Percentiles rank a stretch among this genome's conserved stretches.
Evolutionary conservation across 257 asterid genomes (phyloP).

Genomic region (Nicotiana tomentosiformis): DNA sequence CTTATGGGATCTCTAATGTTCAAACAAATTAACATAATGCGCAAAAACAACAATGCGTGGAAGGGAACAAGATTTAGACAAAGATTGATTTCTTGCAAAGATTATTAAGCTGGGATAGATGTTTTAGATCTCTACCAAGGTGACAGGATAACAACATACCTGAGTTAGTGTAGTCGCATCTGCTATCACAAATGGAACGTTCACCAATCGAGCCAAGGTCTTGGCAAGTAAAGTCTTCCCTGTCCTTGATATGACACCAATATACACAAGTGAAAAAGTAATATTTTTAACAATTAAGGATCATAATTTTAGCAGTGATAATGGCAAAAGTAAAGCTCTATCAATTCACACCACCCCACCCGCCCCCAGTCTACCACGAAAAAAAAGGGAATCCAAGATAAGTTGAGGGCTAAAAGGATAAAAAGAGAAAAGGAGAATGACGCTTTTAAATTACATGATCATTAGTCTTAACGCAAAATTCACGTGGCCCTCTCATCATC

Average conservation of each 20-base stretch:
- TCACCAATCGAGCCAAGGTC: constrained; percentile 94
- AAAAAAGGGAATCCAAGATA: neutral
- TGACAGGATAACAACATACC: constrained; percentile 41
- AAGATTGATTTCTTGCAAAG: neutral
- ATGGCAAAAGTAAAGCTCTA: constrained; percentile 3
- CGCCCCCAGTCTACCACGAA: neutral
- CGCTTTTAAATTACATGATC: neutral
- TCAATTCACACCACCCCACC: neutral
- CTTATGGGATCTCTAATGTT: neutral
- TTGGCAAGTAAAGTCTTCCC: constrained; percentile 99
- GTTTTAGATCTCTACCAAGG: constrained; percentile 1
- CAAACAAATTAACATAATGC: neutral
- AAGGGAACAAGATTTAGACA: neutral
- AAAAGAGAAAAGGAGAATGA: neutral
- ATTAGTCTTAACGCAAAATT: neutral
- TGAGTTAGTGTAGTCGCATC: constrained; percentile 99
- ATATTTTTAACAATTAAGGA: constrained; percentile 12
- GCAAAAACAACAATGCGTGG: neutral
- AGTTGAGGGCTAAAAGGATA: neutral
- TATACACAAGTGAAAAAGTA: constrained; percentile 53
- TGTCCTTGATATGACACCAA: constrained; percentile 73
- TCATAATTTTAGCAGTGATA: neutral
- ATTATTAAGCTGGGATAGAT: neutral
- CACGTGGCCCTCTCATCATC: neutral
- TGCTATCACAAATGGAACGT: constrained; percentile 96